Conservation (phyloP, 2,329 filamentous ascomycete species). For the Nothophoma quercina region DNA sequence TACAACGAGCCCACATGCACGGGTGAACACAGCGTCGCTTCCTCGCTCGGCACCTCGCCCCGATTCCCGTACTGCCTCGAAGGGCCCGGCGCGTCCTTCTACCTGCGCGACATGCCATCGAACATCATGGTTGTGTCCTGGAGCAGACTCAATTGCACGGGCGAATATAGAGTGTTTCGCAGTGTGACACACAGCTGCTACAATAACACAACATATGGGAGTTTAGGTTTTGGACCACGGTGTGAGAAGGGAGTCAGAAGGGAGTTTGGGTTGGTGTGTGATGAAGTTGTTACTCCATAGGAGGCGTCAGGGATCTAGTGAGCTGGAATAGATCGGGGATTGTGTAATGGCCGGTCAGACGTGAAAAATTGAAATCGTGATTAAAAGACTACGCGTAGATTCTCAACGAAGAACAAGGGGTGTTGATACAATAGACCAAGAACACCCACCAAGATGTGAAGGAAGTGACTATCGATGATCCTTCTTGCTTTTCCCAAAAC, state of each 20-base stretch:
- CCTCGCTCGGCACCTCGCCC: not conserved
- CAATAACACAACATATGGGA: not conserved
- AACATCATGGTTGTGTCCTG: not conserved
- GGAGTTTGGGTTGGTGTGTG: not conserved
- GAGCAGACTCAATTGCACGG: not conserved
- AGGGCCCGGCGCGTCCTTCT: not conserved
- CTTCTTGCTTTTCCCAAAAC: slow-evolving; percentile 1
- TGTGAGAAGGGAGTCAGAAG: not conserved
- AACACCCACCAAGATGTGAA: not conserved
- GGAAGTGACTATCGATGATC: slow-evolving; percentile 1
- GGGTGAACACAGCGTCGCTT: not conserved
- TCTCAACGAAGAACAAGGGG: not conserved
- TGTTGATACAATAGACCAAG: not conserved
- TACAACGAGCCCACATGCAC: not conserved
- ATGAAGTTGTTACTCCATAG: no score
- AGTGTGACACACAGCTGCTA: slow-evolving; percentile 1
- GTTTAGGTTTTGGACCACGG: not conserved
- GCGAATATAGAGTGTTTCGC: not conserved
- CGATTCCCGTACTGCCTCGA: not conserved
- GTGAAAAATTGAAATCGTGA: not conserved
- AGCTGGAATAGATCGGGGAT: no score
- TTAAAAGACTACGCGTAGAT: slow-evolving; percentile 5
- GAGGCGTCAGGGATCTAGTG: no score
- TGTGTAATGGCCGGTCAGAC: no score
- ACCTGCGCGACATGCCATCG: not conserved